Base-by-base conservation (phyloP, 345 rosid species). In the Hibiscus trionum region DNA sequence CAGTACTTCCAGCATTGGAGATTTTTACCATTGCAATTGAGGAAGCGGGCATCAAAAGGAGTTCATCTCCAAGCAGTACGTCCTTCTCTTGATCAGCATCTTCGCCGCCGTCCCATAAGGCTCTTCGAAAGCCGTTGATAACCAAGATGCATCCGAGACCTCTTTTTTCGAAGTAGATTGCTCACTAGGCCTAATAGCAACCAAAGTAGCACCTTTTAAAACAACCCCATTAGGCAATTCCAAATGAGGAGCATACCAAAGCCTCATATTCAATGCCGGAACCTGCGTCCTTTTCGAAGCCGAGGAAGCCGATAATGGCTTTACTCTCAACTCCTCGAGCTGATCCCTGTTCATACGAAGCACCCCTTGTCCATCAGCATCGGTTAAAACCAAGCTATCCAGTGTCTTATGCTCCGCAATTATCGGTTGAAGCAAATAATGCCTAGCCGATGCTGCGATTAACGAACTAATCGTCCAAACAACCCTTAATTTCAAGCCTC, bases 1-100 rank as follows among this genome's bases (percentile, higher is more conserved):
- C 52, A n/a, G 21, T 6, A 60, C 6, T 53, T 63, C 37, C 29
- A 65, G 50, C 3, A 49, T 26, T 8, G 29, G 24, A 49, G 58
- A 47, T 21, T 4, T 62, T 64, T 77, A 88, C 85, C 83, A 75
- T 66, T 64, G 64, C 53, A 21, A 56, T 66, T 59, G 52, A 49
- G 50, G 60, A 17, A 27, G 1, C 5, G 9, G n/a, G 52, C 31
- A 61, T 90, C 83, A 96, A 75, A 96, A 93, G 12, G 98, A 93
- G 88, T 96, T 96, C 99, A 96, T 96, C 86, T 96, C 98, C 78
- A 96, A 79, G 77, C 96, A 96, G 77, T 96, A 93, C 21, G 97
- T 96, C 82, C 90, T 88, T 77, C 99, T 82, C 85, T 91, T 96
- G 8, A 88, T 87, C 4, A 96, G 82, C 96, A 96, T 89, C 86